These are phyloP conservation scores for Penstemon barbatus DNA, from an alignment of 257 asterid species.

Conservation along the genomic window DNA sequence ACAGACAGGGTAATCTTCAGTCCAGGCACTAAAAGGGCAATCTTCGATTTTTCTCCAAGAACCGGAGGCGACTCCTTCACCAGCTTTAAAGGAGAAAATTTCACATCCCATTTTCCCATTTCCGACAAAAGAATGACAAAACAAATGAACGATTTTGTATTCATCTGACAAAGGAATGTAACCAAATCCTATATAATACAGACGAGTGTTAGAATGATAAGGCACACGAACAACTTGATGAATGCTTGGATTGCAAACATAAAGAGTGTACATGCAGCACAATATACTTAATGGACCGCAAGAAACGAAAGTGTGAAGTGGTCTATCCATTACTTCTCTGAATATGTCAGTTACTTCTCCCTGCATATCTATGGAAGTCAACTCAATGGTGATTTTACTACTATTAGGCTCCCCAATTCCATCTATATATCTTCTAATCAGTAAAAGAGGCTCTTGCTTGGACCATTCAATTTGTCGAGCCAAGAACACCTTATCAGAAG, in stretches of 20 bases:
- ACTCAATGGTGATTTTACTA: conserved; percentile 36
- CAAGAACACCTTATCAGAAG: conserved; percentile 32
- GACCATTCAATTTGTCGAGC: conserved; percentile 35
- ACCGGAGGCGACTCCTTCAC: conserved; percentile 32
- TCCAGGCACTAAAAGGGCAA: conserved; percentile 45
- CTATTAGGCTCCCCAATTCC: conserved; percentile 27
- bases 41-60: conserved; percentile 37
- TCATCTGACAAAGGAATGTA: conserved; percentile 36
- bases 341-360: conserved; percentile 37
- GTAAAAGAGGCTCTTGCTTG: conserved; percentile 35
- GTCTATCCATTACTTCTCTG: conserved; percentile 37
- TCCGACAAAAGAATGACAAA: conserved; percentile 27
- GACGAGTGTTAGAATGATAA: conserved; percentile 26
- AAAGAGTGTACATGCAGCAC: conserved; percentile 38
- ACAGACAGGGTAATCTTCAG: conserved; percentile 41
- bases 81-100: conserved; percentile 35
- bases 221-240: conserved; percentile 42
- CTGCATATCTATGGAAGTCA: conserved; percentile 44
- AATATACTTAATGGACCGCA: conserved; percentile 38
- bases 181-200: conserved; percentile 45
- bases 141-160: conserved; percentile 49
- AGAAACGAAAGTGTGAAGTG: conserved; percentile 40
- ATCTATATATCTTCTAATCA: conserved; percentile 36
- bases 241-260: conserved; percentile 44
- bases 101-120: conserved; percentile 45